These are phyloP conservation scores for Hortiboletus campestris DNA, from an alignment of 768 basidiomycete species.

Conservation along the genomic window DNA sequence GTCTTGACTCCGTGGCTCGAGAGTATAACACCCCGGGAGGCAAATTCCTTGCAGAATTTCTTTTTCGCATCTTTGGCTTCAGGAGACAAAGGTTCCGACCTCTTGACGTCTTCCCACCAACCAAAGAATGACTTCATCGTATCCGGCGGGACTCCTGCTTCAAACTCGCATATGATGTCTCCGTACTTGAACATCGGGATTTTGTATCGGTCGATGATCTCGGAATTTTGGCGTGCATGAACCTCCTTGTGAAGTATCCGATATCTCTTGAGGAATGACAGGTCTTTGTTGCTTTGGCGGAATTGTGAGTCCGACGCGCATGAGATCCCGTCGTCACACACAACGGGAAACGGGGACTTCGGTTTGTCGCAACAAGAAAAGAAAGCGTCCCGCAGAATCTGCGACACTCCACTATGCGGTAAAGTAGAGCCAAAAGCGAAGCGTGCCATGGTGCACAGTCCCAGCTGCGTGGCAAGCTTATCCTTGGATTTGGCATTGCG, in stretches of 20 bases:
- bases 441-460: slow-evolving; percentile 76
- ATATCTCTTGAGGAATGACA: slow-evolving; percentile 8
- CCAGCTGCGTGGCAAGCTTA: slow-evolving; percentile 20
- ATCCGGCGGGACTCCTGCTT: slow-evolving; percentile 4
- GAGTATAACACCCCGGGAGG: slow-evolving; percentile 39
- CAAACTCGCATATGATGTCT: slow-evolving; percentile 13
- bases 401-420: slow-evolving; percentile 30
- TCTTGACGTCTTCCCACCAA: slow-evolving; percentile 11
- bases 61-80: not conserved
- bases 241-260: slow-evolving; percentile 2
- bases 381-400: slow-evolving; percentile 13
- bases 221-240: not conserved
- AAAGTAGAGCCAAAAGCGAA: slow-evolving; percentile 55
- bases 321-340: slow-evolving; percentile 7
- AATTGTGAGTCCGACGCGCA: not conserved
- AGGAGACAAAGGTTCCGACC: not conserved
- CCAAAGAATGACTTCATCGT: slow-evolving; percentile 7
- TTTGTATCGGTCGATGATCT: slow-evolving; percentile 6
- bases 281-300: slow-evolving; percentile 2
- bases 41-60: slow-evolving; percentile 38
- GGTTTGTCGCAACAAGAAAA: slow-evolving; percentile 2
- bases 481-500: not conserved
- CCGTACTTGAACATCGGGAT: not conserved
- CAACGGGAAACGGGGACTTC: slow-evolving; percentile 14
- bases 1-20: not conserved